Conservation (phyloP, 768 basidiomycete genomes). For the Tricholoma matsutake region DNA sequence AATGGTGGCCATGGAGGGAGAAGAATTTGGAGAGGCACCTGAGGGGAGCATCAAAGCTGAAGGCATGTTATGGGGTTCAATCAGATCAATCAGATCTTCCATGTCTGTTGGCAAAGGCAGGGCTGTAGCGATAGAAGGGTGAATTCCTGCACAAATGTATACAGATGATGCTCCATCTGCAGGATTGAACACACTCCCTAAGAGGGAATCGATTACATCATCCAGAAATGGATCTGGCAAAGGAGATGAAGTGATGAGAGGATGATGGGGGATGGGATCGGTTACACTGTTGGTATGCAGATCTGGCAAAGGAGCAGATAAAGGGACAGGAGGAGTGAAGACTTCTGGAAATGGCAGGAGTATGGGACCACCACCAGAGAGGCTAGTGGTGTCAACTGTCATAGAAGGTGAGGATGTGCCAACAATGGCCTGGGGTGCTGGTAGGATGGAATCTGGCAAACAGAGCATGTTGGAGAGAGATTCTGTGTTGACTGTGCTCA, state of each 20-base stretch:
- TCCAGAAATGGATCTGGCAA: neutral
- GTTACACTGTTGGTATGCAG: too few relatives aligned
- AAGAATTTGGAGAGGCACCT: neutral
- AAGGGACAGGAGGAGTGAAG: neutral
- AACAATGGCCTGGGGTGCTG: neutral
- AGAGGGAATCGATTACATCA: neutral
- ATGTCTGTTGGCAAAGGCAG: neutral
- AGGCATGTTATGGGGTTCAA: neutral
- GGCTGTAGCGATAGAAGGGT: neutral
- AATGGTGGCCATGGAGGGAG: too few relatives aligned
- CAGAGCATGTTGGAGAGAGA: neutral
- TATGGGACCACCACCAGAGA: neutral
- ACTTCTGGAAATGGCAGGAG: neutral
- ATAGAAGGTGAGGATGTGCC: neutral
- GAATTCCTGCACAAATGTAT: neutral
- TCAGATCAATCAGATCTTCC: neutral
- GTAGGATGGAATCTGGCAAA: neutral
- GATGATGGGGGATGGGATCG: too few relatives aligned
- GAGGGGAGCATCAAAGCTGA: neutral
- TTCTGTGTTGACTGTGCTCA: neutral
- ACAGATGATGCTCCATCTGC: neutral
- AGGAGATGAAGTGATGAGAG: too few relatives aligned
- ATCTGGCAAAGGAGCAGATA: too few relatives aligned
- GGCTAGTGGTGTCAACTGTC: neutral
- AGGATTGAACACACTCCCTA: neutral